Percentiles rank a stretch among this genome's conserved stretches.
Conservation (phyloP, 768 basidiomycete genomes). For the Coprinellus micaceus region DNA sequence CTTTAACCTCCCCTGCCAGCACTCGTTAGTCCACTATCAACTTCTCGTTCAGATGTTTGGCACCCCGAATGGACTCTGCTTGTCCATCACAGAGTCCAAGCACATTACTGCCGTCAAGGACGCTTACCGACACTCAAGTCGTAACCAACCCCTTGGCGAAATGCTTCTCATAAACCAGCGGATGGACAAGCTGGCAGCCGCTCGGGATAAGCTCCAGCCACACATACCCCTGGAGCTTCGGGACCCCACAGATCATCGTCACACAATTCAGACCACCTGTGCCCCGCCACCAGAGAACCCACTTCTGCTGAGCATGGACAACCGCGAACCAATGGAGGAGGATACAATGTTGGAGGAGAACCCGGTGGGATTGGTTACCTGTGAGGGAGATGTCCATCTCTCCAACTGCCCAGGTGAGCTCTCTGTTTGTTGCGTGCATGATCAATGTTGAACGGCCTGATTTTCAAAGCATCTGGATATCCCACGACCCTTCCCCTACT, state of each 20-base stretch:
- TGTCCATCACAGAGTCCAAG: slow-evolving; percentile 19
- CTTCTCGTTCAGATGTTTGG: slow-evolving; percentile 3
- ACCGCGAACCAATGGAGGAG: neutral
- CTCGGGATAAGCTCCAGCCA: neutral
- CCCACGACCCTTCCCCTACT: neutral
- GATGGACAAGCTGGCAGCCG: slow-evolving; percentile 17
- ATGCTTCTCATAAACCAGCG: slow-evolving; percentile 20
- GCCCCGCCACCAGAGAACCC: neutral
- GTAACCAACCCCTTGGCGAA: slow-evolving; percentile 19
- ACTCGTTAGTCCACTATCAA: slow-evolving; percentile 8
- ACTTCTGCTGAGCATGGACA: neutral
- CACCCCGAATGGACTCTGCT: slow-evolving; percentile 15
- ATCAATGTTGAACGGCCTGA: slow-evolving; percentile 3
- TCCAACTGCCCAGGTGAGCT: neutral
- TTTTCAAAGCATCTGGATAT: neutral
- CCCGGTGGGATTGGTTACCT: neutral
- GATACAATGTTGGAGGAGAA: neutral
- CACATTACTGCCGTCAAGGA: slow-evolving; percentile 19
- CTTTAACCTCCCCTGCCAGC: neutral
- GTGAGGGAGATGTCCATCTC: neutral
- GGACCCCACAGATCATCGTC: neutral
- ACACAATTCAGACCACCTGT: neutral
- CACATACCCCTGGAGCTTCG: neutral
- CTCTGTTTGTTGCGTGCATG: neutral
- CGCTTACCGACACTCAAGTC: neutral